These are phyloP conservation scores for Naganishia randhawae DNA, from an alignment of 768 basidiomycete species.

Conservation along the genomic window DNA sequence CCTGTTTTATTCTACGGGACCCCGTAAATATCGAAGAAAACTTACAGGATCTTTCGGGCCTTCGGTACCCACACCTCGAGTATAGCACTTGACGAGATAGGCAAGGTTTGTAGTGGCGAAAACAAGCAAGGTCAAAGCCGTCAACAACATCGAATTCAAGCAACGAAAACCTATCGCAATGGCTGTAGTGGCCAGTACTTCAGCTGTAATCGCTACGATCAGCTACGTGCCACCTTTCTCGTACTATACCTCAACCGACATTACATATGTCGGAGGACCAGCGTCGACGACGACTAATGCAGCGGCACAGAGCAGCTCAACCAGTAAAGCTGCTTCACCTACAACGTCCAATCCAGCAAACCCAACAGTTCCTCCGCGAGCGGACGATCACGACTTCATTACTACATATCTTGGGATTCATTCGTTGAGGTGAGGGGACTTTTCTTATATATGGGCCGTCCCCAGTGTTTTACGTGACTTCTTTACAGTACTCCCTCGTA, in stretches of 20 bases:
- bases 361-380: conserved; percentile 42
- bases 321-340: conserved; percentile 15
- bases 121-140: too few species aligned
- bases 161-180: conserved; percentile 27
- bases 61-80: too few species aligned
- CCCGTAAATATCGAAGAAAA: too few species aligned
- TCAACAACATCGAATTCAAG: neutral
- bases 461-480: neutral
- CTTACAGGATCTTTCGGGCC: too few species aligned
- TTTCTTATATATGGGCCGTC: neutral
- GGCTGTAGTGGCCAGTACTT: conserved; percentile 40
- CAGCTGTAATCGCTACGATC: conserved; percentile 37
- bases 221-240: conserved; percentile 45
- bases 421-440: conserved; percentile 45
- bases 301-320: neutral
- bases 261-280: conserved; percentile 33
- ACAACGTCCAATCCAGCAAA: conserved; percentile 35
- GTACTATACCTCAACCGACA: conserved; percentile 25
- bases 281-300: conserved; percentile 24
- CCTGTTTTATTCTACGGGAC: neutral
- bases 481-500: conserved; percentile 43
- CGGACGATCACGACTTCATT: conserved; percentile 45
- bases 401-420: conserved; percentile 46
- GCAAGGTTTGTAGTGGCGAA: too few species aligned
- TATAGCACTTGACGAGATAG: too few species aligned